These are phyloP conservation scores for Sclerotinia nivalis DNA, from an alignment of 2,329 filamentous ascomycete genomes.

Conservation along the genomic window DNA sequence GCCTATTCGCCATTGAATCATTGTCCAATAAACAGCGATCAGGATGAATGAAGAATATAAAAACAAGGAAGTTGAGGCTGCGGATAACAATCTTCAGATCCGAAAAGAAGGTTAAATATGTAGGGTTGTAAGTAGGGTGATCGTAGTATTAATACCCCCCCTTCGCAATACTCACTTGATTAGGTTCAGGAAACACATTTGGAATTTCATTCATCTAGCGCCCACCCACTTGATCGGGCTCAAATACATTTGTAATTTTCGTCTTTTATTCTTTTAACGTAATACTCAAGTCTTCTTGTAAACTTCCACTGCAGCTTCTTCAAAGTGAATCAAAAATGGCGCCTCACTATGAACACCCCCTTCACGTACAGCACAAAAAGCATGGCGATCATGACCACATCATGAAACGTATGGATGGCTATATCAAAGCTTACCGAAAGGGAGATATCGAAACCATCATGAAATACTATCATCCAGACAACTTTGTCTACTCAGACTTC, in stretches of 20 bases:
- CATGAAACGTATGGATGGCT: constrained; percentile 16
- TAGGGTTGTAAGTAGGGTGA: too few relatives aligned
- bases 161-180: too few relatives aligned
- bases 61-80: too few relatives aligned
- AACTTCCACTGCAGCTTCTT: background rate
- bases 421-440: constrained; percentile 6
- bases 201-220: background rate
- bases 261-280: background rate
- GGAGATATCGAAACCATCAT: constrained; percentile 13
- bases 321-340: background rate
- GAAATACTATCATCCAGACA: constrained; percentile 13
- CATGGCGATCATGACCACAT: constrained; percentile 6
- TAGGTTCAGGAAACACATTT: too few relatives aligned
- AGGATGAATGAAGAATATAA: background rate
- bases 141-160: too few relatives aligned
- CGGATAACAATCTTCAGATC: too few relatives aligned
- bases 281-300: background rate
- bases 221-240: background rate
- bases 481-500: constrained; percentile 15
- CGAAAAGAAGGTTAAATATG: too few relatives aligned
- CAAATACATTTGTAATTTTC: background rate
- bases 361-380: background rate
- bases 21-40: background rate
- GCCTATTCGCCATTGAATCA: background rate
- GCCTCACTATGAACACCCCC: background rate